Percentiles rank a stretch among this genome's conserved stretches.
These are phyloP conservation scores for Solanum etuberosum DNA, from an alignment of 257 asterid genomes.

Conservation along the genomic window DNA sequence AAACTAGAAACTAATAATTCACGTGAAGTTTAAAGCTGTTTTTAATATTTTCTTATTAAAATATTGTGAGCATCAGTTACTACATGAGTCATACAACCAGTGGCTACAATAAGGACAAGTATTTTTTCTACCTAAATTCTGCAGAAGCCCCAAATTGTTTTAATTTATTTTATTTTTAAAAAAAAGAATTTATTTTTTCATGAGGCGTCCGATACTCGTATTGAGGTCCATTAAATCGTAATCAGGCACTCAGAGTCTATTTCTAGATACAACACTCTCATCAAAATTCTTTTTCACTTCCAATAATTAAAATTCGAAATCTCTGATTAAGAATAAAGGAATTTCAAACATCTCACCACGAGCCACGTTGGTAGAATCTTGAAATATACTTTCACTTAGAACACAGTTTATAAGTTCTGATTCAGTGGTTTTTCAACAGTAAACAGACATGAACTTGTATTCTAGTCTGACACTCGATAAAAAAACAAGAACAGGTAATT, in stretches of 20 bases:
- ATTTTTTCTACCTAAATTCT: not conserved
- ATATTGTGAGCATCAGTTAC: not conserved
- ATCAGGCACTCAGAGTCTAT: not conserved
- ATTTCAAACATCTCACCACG: not conserved
- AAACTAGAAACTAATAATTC: no score
- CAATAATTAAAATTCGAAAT: rapidly evolving
- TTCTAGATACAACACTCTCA: not conserved
- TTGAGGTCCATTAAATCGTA: no score
- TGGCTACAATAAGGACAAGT: not conserved
- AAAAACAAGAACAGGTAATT: not conserved
- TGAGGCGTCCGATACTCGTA: no score
- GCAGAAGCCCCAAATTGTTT: not conserved
- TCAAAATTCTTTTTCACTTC: not conserved
- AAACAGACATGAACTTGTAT: not conserved
- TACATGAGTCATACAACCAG: not conserved
- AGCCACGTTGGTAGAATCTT: rapidly evolving
- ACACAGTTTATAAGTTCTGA: not conserved
- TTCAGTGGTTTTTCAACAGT: not conserved
- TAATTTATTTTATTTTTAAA: no score
- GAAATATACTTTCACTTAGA: not conserved
- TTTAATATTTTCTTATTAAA: not conserved
- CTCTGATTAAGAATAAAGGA: rapidly evolving
- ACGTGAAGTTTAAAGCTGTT: rapidly evolving
- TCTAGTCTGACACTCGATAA: not conserved
- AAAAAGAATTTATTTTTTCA: not conserved